A percentile compares a stretch with the other conserved stretches of the same genome.
Evolutionary conservation across 2,329 filamentous ascomycete genomes (phyloP).

Genomic region (Aureobasidium pullulans): DNA sequence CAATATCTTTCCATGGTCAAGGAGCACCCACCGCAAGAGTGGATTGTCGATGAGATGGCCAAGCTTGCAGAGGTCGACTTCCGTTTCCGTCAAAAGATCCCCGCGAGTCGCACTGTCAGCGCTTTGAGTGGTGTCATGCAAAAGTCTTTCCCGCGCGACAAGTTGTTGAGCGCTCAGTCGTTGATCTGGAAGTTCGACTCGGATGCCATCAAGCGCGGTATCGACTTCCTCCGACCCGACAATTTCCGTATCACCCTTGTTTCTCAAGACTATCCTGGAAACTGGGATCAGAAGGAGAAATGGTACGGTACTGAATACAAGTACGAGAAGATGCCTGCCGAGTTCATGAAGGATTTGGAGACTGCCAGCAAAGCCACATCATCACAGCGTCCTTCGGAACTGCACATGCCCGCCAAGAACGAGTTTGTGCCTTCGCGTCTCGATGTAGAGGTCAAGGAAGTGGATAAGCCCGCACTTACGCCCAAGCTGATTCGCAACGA

Average conservation of each 20-base stretch:
- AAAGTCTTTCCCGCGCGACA: conserved; percentile 76
- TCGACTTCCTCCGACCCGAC: conserved; percentile 71
- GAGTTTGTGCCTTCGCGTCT: conserved; percentile 91
- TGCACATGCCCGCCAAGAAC: conserved; percentile 87
- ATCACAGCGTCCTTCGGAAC: conserved; percentile 55
- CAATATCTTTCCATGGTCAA: conserved; percentile 84
- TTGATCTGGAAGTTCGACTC: conserved; percentile 75
- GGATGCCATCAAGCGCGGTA: conserved; percentile 63
- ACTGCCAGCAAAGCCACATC: conserved; percentile 50
- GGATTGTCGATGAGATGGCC: conserved; percentile 92
- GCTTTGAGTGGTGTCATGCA: conserved; percentile 84
- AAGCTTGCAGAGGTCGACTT: conserved; percentile 89
- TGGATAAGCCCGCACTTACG: conserved; percentile 63
- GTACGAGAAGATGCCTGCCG: conserved; percentile 66
- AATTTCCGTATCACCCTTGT: conserved; percentile 83
- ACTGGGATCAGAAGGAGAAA: conserved; percentile 82
- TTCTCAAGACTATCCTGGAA: conserved; percentile 73
- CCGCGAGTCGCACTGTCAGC: conserved; percentile 83
- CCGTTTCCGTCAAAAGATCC: conserved; percentile 87
- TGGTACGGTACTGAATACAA: conserved; percentile 98
- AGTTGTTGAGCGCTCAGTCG: conserved; percentile 73
- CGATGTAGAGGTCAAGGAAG: conserved; percentile 89
- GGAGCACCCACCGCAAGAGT: conserved; percentile 73
- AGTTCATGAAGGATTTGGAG: conserved; percentile 65
- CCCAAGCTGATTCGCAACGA: conserved; percentile 85